Conservation (phyloP, 352 stramenopile species). For the Hyaloperonospora brassicae region DNA sequence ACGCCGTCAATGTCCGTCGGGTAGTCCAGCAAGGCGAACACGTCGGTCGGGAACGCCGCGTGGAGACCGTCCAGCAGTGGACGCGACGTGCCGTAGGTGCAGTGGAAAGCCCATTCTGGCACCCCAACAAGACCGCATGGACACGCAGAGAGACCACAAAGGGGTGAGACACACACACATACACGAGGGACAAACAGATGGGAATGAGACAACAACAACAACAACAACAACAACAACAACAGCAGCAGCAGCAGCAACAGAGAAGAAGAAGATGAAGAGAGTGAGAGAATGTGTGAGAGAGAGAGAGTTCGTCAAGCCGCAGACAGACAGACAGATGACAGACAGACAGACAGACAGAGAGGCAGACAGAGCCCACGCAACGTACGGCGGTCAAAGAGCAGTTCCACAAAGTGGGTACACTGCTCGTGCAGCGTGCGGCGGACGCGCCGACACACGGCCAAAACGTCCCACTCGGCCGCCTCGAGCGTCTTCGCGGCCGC, state of each 20-base stretch:
- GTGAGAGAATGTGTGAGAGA: no score
- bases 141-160: not conserved
- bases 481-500: constrained; percentile 24
- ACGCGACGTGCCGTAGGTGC: constrained; percentile 50
- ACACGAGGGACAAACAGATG: no score
- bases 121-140: not conserved
- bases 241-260: no score
- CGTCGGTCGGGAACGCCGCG: constrained; percentile 40
- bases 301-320: no score
- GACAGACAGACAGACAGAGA: no score
- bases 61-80: constrained; percentile 44
- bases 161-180: no score
- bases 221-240: no score
- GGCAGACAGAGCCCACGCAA: constrained; percentile 10
- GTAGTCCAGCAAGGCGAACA: constrained; percentile 72
- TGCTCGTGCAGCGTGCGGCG: constrained; percentile 48
- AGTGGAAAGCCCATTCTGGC: constrained; percentile 58
- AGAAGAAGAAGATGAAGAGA: no score
- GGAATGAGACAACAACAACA: constrained; percentile 1
- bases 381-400: constrained; percentile 51
- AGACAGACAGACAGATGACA: no score
- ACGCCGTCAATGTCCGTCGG: constrained; percentile 52
- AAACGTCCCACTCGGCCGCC: constrained; percentile 23
- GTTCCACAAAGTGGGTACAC: constrained; percentile 51
- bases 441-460: constrained; percentile 36